phyloP scores from a whole-genome alignment of 225 moss, liverwort and hornwort genomes.

The Polytrichum commune region DNA sequence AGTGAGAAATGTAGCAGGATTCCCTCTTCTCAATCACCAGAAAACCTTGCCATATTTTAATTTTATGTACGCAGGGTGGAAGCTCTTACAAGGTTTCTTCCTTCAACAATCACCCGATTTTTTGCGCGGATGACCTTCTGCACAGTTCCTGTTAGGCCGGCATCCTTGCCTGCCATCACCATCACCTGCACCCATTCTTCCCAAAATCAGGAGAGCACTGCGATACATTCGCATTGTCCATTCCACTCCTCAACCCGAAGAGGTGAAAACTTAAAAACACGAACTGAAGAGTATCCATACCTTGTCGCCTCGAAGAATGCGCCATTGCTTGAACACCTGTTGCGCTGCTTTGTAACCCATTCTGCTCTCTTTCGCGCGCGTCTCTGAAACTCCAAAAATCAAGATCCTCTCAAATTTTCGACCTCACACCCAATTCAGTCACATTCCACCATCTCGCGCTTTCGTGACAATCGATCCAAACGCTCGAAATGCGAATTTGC shows the following conservation, averaged over 20 bases:
- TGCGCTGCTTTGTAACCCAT: slow-evolving; percentile 98
- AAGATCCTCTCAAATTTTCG: neutral
- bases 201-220: no score
- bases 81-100: slow-evolving; percentile 68
- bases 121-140: slow-evolving; percentile 76
- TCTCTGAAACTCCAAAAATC: neutral
- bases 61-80: neutral
- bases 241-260: no score
- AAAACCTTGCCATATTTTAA: neutral
- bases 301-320: slow-evolving; percentile 88
- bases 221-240: no score
- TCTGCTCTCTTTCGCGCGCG: slow-evolving; percentile 2
- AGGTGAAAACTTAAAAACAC: neutral
- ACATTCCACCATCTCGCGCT: no score
- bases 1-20: no score
- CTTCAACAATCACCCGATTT: slow-evolving; percentile 81
- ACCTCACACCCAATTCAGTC: no score
- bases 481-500: no score
- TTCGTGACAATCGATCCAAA: no score
- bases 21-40: neutral
- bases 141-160: slow-evolving; percentile 49
- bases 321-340: slow-evolving; percentile 92
- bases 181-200: slow-evolving; percentile 36
- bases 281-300: slow-evolving; percentile 19
- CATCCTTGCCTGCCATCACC: slow-evolving; percentile 66